These are phyloP conservation scores for Poa pratensis DNA, from an alignment of 176 grass and related monocot species.

Conservation along the genomic window DNA sequence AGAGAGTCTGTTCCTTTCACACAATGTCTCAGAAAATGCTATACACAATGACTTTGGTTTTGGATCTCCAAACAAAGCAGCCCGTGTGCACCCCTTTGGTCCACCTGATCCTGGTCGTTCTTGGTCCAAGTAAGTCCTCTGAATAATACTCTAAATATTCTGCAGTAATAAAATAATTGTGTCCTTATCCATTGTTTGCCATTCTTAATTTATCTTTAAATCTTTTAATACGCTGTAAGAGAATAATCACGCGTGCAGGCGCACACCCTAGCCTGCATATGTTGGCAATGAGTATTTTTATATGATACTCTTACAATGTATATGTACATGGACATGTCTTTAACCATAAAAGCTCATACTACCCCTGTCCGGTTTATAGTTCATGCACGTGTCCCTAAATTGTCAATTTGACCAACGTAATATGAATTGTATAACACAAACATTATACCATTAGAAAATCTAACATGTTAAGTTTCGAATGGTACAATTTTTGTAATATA, in stretches of 20 bases:
- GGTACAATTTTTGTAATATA: too few species aligned
- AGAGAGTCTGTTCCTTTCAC: conserved; percentile 68
- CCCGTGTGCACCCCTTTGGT: conserved; percentile 47
- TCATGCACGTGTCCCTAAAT: too few species aligned
- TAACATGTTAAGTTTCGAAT: too few species aligned
- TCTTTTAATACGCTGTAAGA: neutral
- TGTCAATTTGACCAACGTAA: too few species aligned
- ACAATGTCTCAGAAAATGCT: conserved; percentile 62
- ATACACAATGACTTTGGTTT: conserved; percentile 45
- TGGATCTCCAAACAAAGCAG: conserved; percentile 59
- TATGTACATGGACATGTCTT: neutral
- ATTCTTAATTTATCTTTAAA: conserved; percentile 10
- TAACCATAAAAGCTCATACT: neutral
- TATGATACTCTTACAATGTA: neutral
- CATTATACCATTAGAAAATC: too few species aligned
- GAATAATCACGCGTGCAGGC: neutral
- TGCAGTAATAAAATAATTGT: neutral
- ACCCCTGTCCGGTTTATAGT: too few species aligned
- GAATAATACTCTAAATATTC: conserved; percentile 17
- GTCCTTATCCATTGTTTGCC: neutral
- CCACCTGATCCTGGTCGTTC: conserved; percentile 42
- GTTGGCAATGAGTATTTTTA: neutral
- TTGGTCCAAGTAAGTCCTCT: conserved; percentile 79
- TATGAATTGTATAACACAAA: too few species aligned
- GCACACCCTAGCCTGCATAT: neutral